Conservation (phyloP, 306 rosid species). For the Vicia faba region DNA sequence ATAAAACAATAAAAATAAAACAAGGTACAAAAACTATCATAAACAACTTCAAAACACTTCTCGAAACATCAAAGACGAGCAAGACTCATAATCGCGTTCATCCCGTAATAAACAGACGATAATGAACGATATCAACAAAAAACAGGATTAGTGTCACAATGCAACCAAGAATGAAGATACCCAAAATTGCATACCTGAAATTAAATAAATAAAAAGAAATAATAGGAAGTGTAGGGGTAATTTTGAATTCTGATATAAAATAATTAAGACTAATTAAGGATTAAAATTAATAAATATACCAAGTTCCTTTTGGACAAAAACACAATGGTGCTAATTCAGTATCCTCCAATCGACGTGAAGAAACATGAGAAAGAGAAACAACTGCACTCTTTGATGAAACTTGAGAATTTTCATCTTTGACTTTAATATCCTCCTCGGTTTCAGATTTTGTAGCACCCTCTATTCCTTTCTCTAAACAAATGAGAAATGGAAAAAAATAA, state of each 20-base stretch:
- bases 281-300: slow-evolving; percentile 14
- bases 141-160: slow-evolving; percentile 4
- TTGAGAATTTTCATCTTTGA: slow-evolving; percentile 20
- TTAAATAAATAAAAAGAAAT: not conserved
- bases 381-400: not conserved
- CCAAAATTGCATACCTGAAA: slow-evolving; percentile 32
- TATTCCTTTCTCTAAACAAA: not conserved
- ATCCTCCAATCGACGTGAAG: not conserved
- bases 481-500: not conserved
- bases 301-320: slow-evolving; percentile 27
- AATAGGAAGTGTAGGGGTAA: not conserved
- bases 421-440: not conserved
- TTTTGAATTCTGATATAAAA: not conserved
- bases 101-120: not conserved
- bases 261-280: not conserved
- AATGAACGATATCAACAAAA: slow-evolving; percentile 5
- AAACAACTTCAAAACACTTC: too few relatives aligned
- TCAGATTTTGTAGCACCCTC: not conserved
- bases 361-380: not conserved
- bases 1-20: too few relatives aligned
- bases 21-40: too few relatives aligned
- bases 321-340: slow-evolving; percentile 19
- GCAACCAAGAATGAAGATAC: slow-evolving; percentile 7
- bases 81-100: too few relatives aligned
- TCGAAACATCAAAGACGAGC: too few relatives aligned